A percentile compares a stretch with the other conserved stretches of the same genome.
Conservation (phyloP, 495 filamentous ascomycete species). For the Aspergillus cavernicola region DNA sequence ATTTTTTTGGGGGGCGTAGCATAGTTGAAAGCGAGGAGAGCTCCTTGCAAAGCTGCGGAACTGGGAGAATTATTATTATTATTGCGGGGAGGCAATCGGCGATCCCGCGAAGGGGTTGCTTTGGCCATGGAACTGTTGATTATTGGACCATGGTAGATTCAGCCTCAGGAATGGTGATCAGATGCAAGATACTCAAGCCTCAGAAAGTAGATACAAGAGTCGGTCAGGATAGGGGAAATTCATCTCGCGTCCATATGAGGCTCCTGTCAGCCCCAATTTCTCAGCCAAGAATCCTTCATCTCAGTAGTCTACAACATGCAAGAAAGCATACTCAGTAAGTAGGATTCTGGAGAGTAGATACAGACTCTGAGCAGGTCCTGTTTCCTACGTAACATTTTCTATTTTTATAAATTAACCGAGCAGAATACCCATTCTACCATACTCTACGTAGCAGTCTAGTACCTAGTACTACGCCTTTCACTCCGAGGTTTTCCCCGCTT, state of each 20-base stretch:
- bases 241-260: background rate
- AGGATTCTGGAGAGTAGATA: too few relatives aligned
- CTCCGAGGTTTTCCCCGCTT: background rate
- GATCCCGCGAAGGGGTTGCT: conserved; percentile 28
- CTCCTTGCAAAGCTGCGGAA: conserved; percentile 33
- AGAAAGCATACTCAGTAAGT: background rate
- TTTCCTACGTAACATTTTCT: background rate
- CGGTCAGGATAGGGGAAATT: too few relatives aligned
- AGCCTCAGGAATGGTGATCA: too few relatives aligned
- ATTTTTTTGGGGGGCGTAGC: conserved; percentile 17
- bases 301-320: background rate
- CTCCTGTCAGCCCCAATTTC: background rate
- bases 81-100: conserved; percentile 25
- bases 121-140: conserved; percentile 31
- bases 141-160: background rate
- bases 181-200: too few relatives aligned
- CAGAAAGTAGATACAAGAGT: too few relatives aligned
- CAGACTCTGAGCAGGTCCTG: too few relatives aligned
- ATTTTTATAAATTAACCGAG: background rate
- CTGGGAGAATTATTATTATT: conserved; percentile 12
- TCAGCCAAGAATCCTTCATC: background rate
- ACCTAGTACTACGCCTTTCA: too few relatives aligned
- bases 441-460: too few relatives aligned
- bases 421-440: too few relatives aligned
- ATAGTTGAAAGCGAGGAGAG: conserved; percentile 33